phyloP scores from a whole-genome alignment of 345 rosid genomes.

The Brassica juncea region DNA sequence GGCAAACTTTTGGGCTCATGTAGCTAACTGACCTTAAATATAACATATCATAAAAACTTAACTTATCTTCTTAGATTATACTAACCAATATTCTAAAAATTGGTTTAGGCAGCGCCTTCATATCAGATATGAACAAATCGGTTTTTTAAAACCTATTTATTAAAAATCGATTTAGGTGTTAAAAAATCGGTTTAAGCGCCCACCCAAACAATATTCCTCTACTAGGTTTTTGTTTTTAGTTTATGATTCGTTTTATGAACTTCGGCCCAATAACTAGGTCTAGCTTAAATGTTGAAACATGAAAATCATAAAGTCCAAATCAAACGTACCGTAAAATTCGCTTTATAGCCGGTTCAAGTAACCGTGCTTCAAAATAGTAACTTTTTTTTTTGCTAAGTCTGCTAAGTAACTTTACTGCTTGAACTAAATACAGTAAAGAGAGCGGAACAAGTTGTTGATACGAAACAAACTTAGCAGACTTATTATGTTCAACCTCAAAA shows the following conservation, averaged over 20 bases:
- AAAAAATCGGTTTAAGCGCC: too few relatives aligned
- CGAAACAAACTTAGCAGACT: conserved; percentile 14
- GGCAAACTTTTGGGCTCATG: neutral
- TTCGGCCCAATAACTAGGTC: neutral
- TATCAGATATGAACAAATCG: too few relatives aligned
- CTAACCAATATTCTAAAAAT: too few relatives aligned
- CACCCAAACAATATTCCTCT: too few relatives aligned
- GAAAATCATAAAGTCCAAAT: neutral
- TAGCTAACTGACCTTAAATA: neutral
- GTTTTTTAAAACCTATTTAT: too few relatives aligned
- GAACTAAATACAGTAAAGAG: neutral
- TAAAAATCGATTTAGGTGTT: too few relatives aligned
- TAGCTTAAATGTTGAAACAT: neutral
- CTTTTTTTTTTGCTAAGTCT: neutral
- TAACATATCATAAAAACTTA: neutral
- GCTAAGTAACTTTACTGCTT: conserved; percentile 1
- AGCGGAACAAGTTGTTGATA: conserved; percentile 18
- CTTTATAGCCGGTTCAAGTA: neutral
- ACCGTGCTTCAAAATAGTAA: neutral
- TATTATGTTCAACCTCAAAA: neutral
- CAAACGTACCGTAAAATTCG: neutral
- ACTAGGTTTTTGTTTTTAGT: neutral
- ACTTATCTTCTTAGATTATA: neutral
- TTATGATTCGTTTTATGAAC: neutral
- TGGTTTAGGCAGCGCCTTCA: too few relatives aligned